Evolutionary conservation across 2,329 filamentous ascomycete species (phyloP).

Genomic region (Colletotrichum liaoningense): DNA sequence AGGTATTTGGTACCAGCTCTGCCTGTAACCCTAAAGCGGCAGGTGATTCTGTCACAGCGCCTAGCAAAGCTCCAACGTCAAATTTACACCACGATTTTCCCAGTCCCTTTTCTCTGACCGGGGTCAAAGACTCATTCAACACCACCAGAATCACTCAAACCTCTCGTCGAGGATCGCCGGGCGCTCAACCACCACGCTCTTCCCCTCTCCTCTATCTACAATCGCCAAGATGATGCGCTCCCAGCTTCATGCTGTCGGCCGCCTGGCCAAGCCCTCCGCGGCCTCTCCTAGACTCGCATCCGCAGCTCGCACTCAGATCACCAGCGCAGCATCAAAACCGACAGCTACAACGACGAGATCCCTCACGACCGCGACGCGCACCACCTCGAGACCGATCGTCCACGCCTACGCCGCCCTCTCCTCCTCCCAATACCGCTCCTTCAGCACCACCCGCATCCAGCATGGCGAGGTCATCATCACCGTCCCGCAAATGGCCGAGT

Average conservation of each 20-base stretch:
- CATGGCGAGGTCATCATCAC: constrained; percentile 38
- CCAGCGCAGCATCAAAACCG: constrained; percentile 25
- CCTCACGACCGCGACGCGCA: constrained; percentile 2
- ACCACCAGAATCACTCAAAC: not conserved
- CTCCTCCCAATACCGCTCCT: constrained; percentile 32
- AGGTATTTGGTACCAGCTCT: too few species aligned
- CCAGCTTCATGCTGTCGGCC: constrained; percentile 30
- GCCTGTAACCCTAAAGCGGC: constrained; percentile 16
- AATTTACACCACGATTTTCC: constrained; percentile 25
- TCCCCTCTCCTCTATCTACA: not conserved
- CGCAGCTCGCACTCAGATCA: constrained; percentile 11
- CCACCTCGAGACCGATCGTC: constrained; percentile 8
- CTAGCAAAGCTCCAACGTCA: constrained; percentile 12
- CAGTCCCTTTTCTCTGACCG: not conserved
- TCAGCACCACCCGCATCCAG: constrained; percentile 31
- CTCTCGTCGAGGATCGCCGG: not conserved
- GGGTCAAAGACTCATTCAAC: constrained; percentile 12
- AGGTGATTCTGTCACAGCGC: constrained; percentile 18
- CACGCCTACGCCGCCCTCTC: constrained; percentile 9
- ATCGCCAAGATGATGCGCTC: constrained; percentile 28
- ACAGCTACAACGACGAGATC: not conserved
- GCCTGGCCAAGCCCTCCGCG: constrained; percentile 23
- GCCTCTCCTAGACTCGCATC: constrained; percentile 11
- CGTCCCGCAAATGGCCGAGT: constrained; percentile 47
- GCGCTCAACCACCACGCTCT: not conserved